Conservation (phyloP, 257 asterid genomes). For the Solanum tacnaense region DNA sequence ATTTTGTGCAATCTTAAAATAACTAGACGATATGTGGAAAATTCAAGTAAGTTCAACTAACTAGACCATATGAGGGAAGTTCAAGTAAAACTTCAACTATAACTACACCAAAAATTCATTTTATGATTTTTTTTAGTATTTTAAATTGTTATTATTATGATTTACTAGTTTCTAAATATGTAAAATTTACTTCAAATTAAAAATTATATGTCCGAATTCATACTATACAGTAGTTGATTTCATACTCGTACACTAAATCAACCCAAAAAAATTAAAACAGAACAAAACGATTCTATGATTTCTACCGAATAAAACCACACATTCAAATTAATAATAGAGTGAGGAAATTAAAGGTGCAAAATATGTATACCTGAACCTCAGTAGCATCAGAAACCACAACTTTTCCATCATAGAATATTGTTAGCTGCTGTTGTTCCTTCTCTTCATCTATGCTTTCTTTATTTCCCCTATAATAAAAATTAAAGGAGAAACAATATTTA, state of each 20-base stretch:
- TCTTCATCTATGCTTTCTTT: neutral
- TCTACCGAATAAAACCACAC: neutral
- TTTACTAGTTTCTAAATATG: neutral
- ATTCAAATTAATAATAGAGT: too few species aligned
- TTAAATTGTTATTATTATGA: too few species aligned
- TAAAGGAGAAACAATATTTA: neutral
- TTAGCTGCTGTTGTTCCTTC: constrained; percentile 19
- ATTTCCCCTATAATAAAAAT: neutral
- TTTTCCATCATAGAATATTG: constrained; percentile 44
- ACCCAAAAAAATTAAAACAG: too few species aligned
- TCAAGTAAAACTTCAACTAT: too few species aligned
- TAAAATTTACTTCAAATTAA: too few species aligned
- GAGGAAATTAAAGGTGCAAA: neutral
- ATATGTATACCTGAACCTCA: constrained; percentile 15
- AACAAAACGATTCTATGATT: neutral
- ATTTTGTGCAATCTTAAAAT: too few species aligned
- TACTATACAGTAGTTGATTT: too few species aligned
- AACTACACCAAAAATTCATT: too few species aligned
- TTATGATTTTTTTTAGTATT: too few species aligned
- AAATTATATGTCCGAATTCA: neutral
- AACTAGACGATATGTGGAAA: too few species aligned
- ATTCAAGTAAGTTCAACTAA: too few species aligned
- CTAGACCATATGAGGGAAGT: too few species aligned
- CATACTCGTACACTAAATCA: neutral
- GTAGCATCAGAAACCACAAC: constrained; percentile 40